Conservation (phyloP, 331 rosid species). For the Rhamnella rubrinervis region DNA sequence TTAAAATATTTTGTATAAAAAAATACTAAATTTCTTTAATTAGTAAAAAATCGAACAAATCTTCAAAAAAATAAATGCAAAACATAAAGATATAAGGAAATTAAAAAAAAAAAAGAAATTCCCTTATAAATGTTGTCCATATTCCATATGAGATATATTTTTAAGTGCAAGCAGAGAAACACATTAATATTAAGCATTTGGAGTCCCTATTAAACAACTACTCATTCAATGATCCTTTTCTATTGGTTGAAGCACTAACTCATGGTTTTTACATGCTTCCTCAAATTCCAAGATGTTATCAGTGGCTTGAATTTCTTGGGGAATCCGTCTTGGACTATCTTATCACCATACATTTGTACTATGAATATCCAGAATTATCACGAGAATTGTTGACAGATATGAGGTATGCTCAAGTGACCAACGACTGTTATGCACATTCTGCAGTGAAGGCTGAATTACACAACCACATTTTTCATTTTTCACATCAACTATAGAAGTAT, state of each 20-base stretch:
- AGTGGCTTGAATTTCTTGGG: conserved; percentile 88
- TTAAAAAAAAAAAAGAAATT: too few relatives aligned
- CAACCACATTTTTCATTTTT: conserved; percentile 59
- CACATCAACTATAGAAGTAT: conserved; percentile 57
- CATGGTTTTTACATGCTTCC: conserved; percentile 94
- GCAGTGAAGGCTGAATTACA: too few relatives aligned
- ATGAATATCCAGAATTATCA: too few relatives aligned
- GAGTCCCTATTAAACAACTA: conserved; percentile 58
- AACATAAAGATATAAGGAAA: too few relatives aligned
- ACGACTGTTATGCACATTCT: too few relatives aligned
- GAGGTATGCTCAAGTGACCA: too few relatives aligned
- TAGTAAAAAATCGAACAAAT: too few relatives aligned
- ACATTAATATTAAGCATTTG: conserved; percentile 43
- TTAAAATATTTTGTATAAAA: too few relatives aligned
- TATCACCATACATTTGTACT: conserved; percentile 52
- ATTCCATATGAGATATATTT: conserved; percentile 45
- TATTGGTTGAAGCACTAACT: conserved; percentile 82
- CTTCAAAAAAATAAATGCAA: too few relatives aligned
- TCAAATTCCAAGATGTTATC: conserved; percentile 79
- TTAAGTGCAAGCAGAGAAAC: conserved; percentile 33
- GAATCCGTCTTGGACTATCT: conserved; percentile 76
- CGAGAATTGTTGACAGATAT: too few relatives aligned
- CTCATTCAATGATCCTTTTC: conserved; percentile 53
- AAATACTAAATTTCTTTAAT: too few relatives aligned
- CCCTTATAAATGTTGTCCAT: too few relatives aligned